phyloP scores from a whole-genome alignment of 805 yeast genomes.

The Zygosaccharomyces gambellarensis region DNA sequence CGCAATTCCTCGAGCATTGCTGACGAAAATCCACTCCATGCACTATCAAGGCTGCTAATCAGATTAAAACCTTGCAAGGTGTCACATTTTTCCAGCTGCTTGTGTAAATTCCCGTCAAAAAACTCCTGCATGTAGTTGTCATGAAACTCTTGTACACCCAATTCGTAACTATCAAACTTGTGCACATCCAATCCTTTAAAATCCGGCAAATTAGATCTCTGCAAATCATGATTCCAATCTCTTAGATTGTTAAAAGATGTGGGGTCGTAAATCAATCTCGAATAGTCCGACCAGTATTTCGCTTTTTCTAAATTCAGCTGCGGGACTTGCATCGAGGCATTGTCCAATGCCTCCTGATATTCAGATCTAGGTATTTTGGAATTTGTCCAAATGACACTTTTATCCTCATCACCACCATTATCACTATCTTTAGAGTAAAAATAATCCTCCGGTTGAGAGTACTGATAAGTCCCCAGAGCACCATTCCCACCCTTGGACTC shows the following conservation, averaged over 20 bases:
- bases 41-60: constrained; percentile 64
- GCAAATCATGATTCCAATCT: constrained; percentile 49
- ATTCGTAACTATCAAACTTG: constrained; percentile 43
- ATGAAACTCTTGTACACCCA: constrained; percentile 60
- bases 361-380: constrained; percentile 44
- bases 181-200: constrained; percentile 21
- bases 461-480: constrained; percentile 52
- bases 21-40: constrained; percentile 77
- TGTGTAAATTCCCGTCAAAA: constrained; percentile 56
- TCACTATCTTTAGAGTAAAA: constrained; percentile 17
- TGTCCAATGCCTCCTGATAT: constrained; percentile 63
- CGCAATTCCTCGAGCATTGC: constrained; percentile 48
- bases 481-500: constrained; percentile 79
- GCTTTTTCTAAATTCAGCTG: constrained; percentile 41
- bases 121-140: constrained; percentile 42
- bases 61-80: constrained; percentile 64
- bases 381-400: constrained; percentile 31
- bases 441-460: constrained; percentile 31
- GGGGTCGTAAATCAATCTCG: constrained; percentile 63
- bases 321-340: constrained; percentile 33
- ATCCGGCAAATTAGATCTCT: constrained; percentile 29
- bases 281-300: constrained; percentile 76
- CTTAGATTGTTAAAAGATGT: constrained; percentile 47
- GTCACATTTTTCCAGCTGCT: constrained; percentile 71
- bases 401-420: constrained; percentile 6